Conservation (phyloP, 2,329 filamentous ascomycete genomes). For the Fusarium liriodendri region DNA sequence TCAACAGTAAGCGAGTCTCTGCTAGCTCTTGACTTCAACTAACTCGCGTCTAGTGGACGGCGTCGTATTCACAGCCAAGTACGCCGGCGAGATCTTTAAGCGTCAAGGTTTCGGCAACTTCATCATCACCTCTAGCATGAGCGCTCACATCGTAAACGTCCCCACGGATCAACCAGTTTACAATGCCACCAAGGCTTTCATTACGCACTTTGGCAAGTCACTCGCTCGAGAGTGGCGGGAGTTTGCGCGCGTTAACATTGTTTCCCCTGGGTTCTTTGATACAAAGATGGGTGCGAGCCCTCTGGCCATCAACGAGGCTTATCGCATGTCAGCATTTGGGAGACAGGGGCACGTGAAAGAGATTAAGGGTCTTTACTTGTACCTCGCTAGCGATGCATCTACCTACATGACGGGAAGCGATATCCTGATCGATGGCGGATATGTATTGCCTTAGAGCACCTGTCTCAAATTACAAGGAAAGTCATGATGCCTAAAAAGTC, state of each 20-base stretch:
- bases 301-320: conserved; percentile 56
- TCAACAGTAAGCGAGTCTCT: conserved; percentile 52
- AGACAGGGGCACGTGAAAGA: conserved; percentile 73
- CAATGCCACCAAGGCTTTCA: conserved; percentile 65
- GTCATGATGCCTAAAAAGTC: not conserved
- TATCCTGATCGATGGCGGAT: conserved; percentile 31
- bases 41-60: conserved; percentile 52
- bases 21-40: not conserved
- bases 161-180: conserved; percentile 65
- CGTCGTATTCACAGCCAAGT: conserved; percentile 57
- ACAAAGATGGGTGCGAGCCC: conserved; percentile 62
- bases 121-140: conserved; percentile 64
- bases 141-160: conserved; percentile 61
- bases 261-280: conserved; percentile 61
- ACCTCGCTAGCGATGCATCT: conserved; percentile 61
- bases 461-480: not conserved
- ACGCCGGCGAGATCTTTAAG: conserved; percentile 56
- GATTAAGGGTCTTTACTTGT: conserved; percentile 69
- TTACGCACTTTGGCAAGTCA: conserved; percentile 65
- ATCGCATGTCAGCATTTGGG: conserved; percentile 62
- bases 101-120: conserved; percentile 58
- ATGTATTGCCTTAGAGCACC: conserved; percentile 18
- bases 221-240: conserved; percentile 67
- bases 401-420: conserved; percentile 36
- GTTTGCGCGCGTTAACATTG: conserved; percentile 66